Percentiles rank a stretch among this genome's conserved stretches.
Evolutionary conservation across 768 basidiomycete species (phyloP).

Genomic region (Lentinula guzmanii): DNA sequence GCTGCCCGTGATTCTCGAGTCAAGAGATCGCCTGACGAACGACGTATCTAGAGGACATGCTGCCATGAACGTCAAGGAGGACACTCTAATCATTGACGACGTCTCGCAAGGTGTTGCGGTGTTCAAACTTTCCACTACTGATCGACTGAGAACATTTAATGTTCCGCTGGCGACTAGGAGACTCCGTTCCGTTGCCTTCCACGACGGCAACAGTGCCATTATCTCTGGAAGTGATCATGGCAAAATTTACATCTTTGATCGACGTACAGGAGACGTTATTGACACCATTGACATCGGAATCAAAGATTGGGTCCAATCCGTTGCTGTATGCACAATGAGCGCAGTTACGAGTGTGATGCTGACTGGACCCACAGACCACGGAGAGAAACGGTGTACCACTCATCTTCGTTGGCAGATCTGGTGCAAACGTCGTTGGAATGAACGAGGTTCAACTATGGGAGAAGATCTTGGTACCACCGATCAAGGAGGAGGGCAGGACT

Average conservation of each 20-base stretch:
- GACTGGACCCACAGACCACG: not conserved
- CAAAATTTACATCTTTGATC: not conserved
- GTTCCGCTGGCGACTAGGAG: not conserved
- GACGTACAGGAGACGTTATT: not conserved
- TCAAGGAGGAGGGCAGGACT: not conserved
- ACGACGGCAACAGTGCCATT: not conserved
- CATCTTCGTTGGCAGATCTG: not conserved
- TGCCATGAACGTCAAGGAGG: not conserved
- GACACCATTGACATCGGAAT: not conserved
- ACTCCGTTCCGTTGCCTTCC: not conserved
- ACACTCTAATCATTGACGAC: not conserved
- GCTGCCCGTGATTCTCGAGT: not conserved
- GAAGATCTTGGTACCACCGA: not conserved
- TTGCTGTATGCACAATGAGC: not conserved
- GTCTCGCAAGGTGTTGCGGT: not conserved
- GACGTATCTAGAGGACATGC: not conserved
- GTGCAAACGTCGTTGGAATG: not conserved
- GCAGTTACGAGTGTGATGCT: too few species aligned
- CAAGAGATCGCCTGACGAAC: too few species aligned
- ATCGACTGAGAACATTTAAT: not conserved
- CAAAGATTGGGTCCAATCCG: constrained; percentile 1
- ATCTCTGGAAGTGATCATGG: constrained; percentile 1
- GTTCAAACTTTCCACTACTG: not conserved
- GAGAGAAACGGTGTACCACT: not conserved
- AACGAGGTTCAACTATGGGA: not conserved